Evolutionary conservation across 1,284 basidiomycete genomes (phyloP).

Genomic region (Apiotrichum gamsii): DNA sequence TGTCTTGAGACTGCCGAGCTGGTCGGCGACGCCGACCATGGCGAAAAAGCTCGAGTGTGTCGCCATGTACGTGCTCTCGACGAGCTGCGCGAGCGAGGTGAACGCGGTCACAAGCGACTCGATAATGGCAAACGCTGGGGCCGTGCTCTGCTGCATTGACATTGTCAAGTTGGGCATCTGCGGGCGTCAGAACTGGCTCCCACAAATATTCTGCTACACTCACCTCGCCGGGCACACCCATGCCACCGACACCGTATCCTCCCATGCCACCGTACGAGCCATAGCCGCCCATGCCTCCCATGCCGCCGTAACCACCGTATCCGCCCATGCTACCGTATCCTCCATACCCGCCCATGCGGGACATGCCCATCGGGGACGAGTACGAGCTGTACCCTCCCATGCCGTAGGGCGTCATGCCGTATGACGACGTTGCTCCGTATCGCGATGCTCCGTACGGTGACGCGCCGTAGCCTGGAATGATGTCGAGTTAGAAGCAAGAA

Average conservation of each 20-base stretch:
- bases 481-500: too few relatives aligned
- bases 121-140: constrained; percentile 86
- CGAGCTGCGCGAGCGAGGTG: constrained; percentile 92
- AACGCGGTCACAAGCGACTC: constrained; percentile 95
- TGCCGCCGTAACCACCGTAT: constrained; percentile 40
- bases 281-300: constrained; percentile 40
- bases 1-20: constrained; percentile 83
- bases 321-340: constrained; percentile 46
- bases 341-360: constrained; percentile 22
- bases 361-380: constrained; percentile 15
- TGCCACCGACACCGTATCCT: constrained; percentile 53
- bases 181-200: too few relatives aligned
- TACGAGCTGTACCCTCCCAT: constrained; percentile 23
- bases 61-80: constrained; percentile 97
- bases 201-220: constrained; percentile 6
- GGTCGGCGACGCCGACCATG: constrained; percentile 96
- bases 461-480: background rate
- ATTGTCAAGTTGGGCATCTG: constrained; percentile 65
- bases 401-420: constrained; percentile 19
- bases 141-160: constrained; percentile 80
- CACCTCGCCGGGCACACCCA: constrained; percentile 50
- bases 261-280: constrained; percentile 32
- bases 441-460: constrained; percentile 8
- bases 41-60: constrained; percentile 98
- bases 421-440: constrained; percentile 19